Base-by-base conservation (phyloP, 345 rosid species). In the Salix brachista region DNA sequence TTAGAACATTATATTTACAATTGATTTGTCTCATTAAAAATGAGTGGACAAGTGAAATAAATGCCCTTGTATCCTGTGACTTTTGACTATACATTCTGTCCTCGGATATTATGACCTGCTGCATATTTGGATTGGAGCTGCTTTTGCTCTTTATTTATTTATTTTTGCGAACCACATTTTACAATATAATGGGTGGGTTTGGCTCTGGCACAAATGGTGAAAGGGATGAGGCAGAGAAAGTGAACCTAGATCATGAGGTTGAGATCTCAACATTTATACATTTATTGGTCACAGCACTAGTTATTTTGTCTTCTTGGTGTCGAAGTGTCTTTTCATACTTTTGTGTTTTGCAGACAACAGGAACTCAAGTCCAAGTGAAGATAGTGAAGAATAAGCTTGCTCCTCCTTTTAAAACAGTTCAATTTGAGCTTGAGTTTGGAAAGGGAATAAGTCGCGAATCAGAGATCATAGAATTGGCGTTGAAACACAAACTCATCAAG, bases 381-480 rank as follows among this genome's bases (percentile, higher is more conserved):
- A 81, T 96, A 76, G 96, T 94, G 80, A 96, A 96, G 89, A 96
- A 94, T 86, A 94, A 96, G 85, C 97, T 91, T 23, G 93, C 98
- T 23, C 94, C 99, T 26, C 99, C 99, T 5, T 96, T 96, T 72
- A 89, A 85, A 85, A 89, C 90, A 5, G 94, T 87, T 4, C 87
- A 86, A 71, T 96, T 94, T 80, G 99, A 92, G 83, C 95, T 96
- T 19, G 96, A 90, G 81, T 96, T 94, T 72, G 99, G 99, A 61
- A 96, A 89, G 86, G 99, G 99, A 78, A 96, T 96, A 80, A 85
- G 89, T 78, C 88, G 87, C 68, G 86, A 77, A 68, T 81, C 90
- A 0, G 97, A 96, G 88, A 82, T 96, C 76, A 88, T 92, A 66
- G 95, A 91, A 0, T 81, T 92, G 72, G 94, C 90, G 26, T n/a